Percentiles rank a stretch among this genome's conserved stretches.
Evolutionary conservation across 495 filamentous ascomycete genomes (phyloP).

Genomic region (Melanomma pulvis-pyrius): DNA sequence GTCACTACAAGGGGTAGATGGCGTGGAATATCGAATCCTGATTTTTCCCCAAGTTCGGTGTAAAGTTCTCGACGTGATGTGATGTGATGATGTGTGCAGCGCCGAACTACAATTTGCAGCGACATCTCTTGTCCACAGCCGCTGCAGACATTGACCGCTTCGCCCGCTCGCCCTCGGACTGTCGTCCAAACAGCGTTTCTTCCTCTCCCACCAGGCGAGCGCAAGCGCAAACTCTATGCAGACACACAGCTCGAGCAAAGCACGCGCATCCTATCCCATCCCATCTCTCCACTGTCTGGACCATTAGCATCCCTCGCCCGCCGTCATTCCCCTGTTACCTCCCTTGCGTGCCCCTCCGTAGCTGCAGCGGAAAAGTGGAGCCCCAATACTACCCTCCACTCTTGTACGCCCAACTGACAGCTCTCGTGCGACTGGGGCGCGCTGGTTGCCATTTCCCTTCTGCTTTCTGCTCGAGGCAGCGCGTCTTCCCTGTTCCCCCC

Average conservation of each 20-base stretch:
- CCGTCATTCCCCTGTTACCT: no score
- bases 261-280: neutral
- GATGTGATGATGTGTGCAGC: neutral
- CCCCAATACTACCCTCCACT: neutral
- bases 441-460: neutral
- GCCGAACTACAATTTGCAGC: no score
- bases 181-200: constrained; percentile 1
- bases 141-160: no score
- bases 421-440: neutral
- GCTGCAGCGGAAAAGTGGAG: neutral
- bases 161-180: no score
- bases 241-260: neutral
- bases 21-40: neutral
- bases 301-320: no score
- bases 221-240: neutral
- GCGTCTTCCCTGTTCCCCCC: neutral
- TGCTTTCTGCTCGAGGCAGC: neutral
- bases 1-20: neutral
- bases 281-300: neutral
- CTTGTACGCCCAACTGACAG: neutral
- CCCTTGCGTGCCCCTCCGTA: no score
- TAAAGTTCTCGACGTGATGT: neutral
- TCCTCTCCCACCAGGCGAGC: neutral
- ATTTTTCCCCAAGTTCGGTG: neutral
- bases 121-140: no score